Evolutionary conservation across 139 green algal genomes (phyloP).

Genomic region (Nannochloris sp.): DNA sequence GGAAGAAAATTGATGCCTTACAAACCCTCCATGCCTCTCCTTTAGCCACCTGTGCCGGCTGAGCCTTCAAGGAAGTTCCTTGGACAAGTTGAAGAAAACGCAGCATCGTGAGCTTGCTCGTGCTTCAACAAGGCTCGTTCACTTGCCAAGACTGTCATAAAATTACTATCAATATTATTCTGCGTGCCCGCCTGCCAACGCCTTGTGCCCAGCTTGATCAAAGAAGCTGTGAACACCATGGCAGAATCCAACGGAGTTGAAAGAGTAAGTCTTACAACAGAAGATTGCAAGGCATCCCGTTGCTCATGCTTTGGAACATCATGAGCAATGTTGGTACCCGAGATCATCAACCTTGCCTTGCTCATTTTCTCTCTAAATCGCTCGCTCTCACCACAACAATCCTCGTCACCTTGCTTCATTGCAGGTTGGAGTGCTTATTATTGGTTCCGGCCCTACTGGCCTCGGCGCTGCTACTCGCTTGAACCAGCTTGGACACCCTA

Average conservation of each 20-base stretch:
- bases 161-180: neutral
- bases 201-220: neutral
- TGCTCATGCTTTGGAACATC: too few relatives aligned
- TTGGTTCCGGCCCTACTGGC: slow-evolving; percentile 78
- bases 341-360: neutral
- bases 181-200: neutral
- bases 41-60: too few relatives aligned
- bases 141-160: neutral
- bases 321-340: neutral
- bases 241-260: neutral
- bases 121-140: neutral
- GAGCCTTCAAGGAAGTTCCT: neutral
- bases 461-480: slow-evolving; percentile 79
- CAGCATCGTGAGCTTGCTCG: neutral
- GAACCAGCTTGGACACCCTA: slow-evolving; percentile 65
- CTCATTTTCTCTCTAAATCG: neutral
- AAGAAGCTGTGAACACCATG: neutral
- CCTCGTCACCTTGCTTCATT: neutral
- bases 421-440: slow-evolving; percentile 64
- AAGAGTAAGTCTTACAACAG: neutral
- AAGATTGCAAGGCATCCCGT: too few relatives aligned
- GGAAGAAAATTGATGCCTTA: too few relatives aligned
- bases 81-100: neutral
- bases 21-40: too few relatives aligned
- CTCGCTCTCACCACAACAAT: neutral